Evolutionary conservation across 2,329 filamentous ascomycete species (phyloP).

Genomic region (Decorospora gaudefroyi): DNA sequence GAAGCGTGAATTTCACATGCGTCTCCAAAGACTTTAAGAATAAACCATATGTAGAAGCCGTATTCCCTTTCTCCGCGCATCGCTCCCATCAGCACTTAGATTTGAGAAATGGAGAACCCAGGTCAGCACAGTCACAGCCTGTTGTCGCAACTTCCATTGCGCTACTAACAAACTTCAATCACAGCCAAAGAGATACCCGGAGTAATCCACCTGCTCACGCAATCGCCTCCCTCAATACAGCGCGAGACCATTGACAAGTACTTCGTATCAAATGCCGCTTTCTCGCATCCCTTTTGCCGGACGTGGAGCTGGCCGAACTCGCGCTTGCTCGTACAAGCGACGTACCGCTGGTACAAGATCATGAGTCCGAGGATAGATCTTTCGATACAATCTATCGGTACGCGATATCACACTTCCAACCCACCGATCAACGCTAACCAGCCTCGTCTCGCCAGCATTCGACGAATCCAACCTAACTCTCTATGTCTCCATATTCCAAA

Average conservation of each 20-base stretch:
- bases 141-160: not conserved
- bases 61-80: not conserved
- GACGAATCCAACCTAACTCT: slow-evolving; percentile 69
- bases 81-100: not conserved
- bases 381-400: slow-evolving; percentile 65
- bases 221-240: slow-evolving; percentile 69
- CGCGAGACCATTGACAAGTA: slow-evolving; percentile 68
- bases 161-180: not conserved
- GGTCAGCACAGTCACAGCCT: slow-evolving; percentile 14
- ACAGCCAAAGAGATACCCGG: slow-evolving; percentile 62
- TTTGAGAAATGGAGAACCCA: slow-evolving; percentile 35
- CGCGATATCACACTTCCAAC: slow-evolving; percentile 14
- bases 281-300: slow-evolving; percentile 77
- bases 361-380: slow-evolving; percentile 74
- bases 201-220: slow-evolving; percentile 70
- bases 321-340: slow-evolving; percentile 66
- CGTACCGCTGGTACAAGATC: slow-evolving; percentile 77
- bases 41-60: not conserved
- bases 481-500: slow-evolving; percentile 74
- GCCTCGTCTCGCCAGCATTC: too few species aligned
- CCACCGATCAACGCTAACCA: not conserved
- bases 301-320: slow-evolving; percentile 66
- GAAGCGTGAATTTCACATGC: slow-evolving; percentile 11
- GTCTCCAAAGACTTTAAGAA: not conserved
- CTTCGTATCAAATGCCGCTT: slow-evolving; percentile 72